Conservation (phyloP, 768 basidiomycete species). For the Kwoniella sp. region DNA sequence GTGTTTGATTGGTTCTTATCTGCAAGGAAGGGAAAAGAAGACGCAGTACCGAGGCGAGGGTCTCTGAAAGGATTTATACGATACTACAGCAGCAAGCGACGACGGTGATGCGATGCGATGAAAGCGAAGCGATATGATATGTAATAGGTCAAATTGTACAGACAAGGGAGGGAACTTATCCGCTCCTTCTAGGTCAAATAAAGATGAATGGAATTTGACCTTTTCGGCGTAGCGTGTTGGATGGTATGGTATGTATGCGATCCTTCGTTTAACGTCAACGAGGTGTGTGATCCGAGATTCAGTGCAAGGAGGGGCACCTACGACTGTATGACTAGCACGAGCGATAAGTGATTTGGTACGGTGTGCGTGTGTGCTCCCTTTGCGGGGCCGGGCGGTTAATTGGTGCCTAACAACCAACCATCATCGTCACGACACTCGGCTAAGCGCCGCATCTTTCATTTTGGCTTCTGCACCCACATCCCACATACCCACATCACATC, state of each 20-base stretch:
- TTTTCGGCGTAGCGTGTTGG: neutral
- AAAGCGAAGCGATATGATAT: neutral
- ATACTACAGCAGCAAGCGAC: too few relatives aligned
- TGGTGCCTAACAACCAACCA: too few relatives aligned
- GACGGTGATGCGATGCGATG: too few relatives aligned
- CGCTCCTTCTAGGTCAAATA: constrained; percentile 1
- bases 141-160: too few relatives aligned
- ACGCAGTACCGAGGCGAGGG: neutral
- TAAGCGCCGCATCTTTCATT: constrained; percentile 3
- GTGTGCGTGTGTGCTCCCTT: too few relatives aligned
- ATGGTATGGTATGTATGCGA: neutral
- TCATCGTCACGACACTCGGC: neutral
- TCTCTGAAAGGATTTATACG: constrained; percentile 4
- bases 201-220: neutral
- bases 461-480: too few relatives aligned
- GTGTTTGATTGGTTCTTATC: neutral
- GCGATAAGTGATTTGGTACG: too few relatives aligned
- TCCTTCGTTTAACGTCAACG: constrained; percentile 1
- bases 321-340: too few relatives aligned
- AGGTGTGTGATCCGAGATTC: neutral
- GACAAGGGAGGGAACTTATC: too few relatives aligned
- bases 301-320: too few relatives aligned
- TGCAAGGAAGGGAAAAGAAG: neutral
- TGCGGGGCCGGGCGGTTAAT: too few relatives aligned
- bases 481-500: too few relatives aligned